These are phyloP conservation scores for Pyricularia sp. DNA, from an alignment of 2,329 filamentous ascomycete species.

Conservation along the genomic window DNA sequence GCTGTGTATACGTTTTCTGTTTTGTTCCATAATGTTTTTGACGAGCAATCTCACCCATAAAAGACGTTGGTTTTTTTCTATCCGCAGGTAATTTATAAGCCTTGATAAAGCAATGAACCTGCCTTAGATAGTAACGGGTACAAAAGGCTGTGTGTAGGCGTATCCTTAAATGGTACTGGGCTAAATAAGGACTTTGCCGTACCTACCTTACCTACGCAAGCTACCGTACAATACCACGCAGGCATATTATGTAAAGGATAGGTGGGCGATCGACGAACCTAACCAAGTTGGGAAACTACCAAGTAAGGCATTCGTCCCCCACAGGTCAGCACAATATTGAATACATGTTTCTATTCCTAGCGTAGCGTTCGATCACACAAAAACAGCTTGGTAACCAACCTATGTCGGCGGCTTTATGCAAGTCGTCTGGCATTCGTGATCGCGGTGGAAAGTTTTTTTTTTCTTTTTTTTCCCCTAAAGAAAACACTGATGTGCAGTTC, in stretches of 20 bases:
- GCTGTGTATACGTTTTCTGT: no score
- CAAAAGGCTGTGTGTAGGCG: no score
- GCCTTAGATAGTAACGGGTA: no score
- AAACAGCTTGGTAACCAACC: background rate
- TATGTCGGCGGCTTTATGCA: background rate
- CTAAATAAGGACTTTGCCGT: background rate
- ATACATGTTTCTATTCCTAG: background rate
- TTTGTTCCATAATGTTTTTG: background rate
- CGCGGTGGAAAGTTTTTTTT: no score
- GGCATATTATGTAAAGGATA: background rate
- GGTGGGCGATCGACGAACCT: background rate
- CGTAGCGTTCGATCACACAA: background rate
- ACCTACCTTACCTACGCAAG: no score
- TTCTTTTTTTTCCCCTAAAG: no score
- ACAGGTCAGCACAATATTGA: background rate
- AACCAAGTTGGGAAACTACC: background rate
- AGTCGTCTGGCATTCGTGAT: background rate
- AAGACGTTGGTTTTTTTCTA: background rate
- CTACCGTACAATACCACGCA: no score
- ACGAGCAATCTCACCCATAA: background rate
- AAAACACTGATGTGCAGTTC: background rate
- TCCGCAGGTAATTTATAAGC: background rate
- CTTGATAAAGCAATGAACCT: background rate
- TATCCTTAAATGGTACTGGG: background rate
- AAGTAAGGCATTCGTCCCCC: background rate